Base-by-base conservation (phyloP, 352 stramenopile genomes). In the Aphanomyces invadans region DNA sequence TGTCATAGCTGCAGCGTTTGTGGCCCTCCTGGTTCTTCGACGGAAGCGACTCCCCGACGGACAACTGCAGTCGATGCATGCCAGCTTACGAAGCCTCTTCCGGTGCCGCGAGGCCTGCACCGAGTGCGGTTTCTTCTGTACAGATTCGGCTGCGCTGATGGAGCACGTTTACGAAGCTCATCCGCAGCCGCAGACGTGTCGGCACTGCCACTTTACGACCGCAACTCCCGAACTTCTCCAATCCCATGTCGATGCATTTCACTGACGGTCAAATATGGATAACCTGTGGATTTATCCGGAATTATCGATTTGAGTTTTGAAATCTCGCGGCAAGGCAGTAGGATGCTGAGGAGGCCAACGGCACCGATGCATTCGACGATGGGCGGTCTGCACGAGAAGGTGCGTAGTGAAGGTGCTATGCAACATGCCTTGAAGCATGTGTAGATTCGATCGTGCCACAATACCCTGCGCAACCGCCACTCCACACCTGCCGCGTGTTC, bases 171-270 rank as follows among this genome's bases (percentile, higher is more conserved):
- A 52, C 7, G 38, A 46, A 4, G 55, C 26, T 10, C 55, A 64
- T 32, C 19, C 12, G 55, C 33, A 49, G 36, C 36, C 7, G 25
- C 21, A 45, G 3, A 46, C 29, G 25, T 64, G 55, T 38, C 55
- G 31, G 55, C 55, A 51, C 15, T 64, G 55, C 36, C 55, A 64
- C 29, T 64, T 64, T 21, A 64, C 49, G 21, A 57, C 19, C 21
- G 21, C 49, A 9, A 57, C 21, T n/a, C 49, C 19, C 15, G 29
- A 7, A 7, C 49, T 57, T 5, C 4, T 57, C 1, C 19, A 21
- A 7, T 57, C 49, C 5, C 49, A 57, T 33, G 25, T 54, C 17
- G 1, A 21, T 21, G 28, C 46, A 1, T 54, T 54, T 23, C 46
- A 54, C 25, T 21, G 46, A 29, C n/a, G n/a, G n/a, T n/a, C n/a